Percentiles rank a stretch among this genome's conserved stretches.
Conservation (phyloP, 78 protist genomes). For the Dictyostelium capitatum region DNA sequence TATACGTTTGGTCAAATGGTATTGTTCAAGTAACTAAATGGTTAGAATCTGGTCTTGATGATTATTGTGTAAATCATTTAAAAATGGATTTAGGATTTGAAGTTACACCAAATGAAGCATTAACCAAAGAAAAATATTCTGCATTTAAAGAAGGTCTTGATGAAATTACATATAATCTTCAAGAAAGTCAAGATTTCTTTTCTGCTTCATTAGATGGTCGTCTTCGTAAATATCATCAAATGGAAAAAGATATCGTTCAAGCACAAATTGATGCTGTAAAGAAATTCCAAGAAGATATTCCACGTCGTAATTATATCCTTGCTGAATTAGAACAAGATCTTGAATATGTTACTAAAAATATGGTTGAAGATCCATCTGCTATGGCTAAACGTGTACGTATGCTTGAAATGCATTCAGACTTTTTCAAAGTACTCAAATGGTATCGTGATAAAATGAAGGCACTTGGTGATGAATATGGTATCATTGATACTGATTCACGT, state of each 20-base stretch:
- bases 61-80: slow-evolving; percentile 75
- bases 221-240: slow-evolving; percentile 79
- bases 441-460: slow-evolving; percentile 83
- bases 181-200: slow-evolving; percentile 87
- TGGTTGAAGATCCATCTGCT: slow-evolving; percentile 78
- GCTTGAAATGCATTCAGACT: slow-evolving; percentile 83
- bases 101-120: slow-evolving; percentile 43
- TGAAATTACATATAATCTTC: slow-evolving; percentile 87
- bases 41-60: slow-evolving; percentile 78
- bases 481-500: slow-evolving; percentile 54
- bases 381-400: slow-evolving; percentile 62
- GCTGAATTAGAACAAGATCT: slow-evolving; percentile 71
- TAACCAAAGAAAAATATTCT: slow-evolving; percentile 43
- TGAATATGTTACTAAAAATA: slow-evolving; percentile 75
- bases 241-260: slow-evolving; percentile 63
- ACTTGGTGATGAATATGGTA: slow-evolving; percentile 80
- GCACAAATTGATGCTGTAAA: slow-evolving; percentile 52
- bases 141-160: slow-evolving; percentile 71
- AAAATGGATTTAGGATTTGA: slow-evolving; percentile 46
- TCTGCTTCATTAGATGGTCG: slow-evolving; percentile 85
- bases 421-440: slow-evolving; percentile 80
- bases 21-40: slow-evolving; percentile 81
- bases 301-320: slow-evolving; percentile 49
- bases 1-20: slow-evolving; percentile 70
- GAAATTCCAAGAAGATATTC: slow-evolving; percentile 41